Conservation (phyloP, 352 stramenopile genomes). For the Aphanomyces cochlioides region DNA sequence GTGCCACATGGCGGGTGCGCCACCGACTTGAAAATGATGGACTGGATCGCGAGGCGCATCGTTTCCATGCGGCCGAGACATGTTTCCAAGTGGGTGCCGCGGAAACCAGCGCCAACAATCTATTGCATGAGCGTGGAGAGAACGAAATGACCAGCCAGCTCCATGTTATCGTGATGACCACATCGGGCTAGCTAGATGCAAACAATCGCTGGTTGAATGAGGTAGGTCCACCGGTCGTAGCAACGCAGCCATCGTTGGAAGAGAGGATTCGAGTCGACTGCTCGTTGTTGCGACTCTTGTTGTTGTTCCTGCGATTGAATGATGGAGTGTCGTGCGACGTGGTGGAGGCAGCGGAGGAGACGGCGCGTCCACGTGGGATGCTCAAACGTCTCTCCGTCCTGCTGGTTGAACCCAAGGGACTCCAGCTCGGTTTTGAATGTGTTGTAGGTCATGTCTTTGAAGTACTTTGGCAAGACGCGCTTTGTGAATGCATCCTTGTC, state of each 20-base stretch:
- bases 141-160: too few species aligned
- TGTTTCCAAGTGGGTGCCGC: too few species aligned
- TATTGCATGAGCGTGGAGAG: too few species aligned
- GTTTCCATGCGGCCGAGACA: too few species aligned
- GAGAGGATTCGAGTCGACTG: not conserved
- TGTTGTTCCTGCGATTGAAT: not conserved
- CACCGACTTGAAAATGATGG: too few species aligned
- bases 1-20: too few species aligned
- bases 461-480: not conserved
- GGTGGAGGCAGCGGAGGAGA: not conserved
- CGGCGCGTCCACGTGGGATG: not conserved
- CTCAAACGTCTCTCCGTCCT: not conserved
- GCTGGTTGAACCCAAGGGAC: not conserved
- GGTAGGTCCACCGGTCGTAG: not conserved
- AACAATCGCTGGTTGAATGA: constrained; percentile 1
- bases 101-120: too few species aligned
- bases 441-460: not conserved
- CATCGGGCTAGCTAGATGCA: constrained; percentile 17
- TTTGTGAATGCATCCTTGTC: not conserved
- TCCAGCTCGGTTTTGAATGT: not conserved
- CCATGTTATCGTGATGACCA: not conserved
- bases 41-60: too few species aligned
- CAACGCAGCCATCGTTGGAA: not conserved
- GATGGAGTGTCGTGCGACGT: not conserved
- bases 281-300: not conserved